Evolutionary conservation across 1,284 basidiomycete genomes (phyloP).

Genomic region (Cryptococcus hybrid): DNA sequence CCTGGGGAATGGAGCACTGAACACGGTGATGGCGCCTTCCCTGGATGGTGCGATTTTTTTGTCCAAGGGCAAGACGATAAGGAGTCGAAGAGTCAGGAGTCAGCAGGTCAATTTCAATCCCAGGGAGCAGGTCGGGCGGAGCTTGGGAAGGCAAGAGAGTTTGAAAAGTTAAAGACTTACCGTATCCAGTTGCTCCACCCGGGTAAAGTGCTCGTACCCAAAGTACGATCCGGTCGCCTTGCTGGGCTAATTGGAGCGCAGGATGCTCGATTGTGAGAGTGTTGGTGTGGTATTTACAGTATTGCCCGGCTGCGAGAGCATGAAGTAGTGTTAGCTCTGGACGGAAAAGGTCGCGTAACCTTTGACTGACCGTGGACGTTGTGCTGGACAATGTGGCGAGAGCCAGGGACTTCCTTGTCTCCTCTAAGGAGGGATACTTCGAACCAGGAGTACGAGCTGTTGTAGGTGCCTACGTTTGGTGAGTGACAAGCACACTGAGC

Average conservation of each 20-base stretch:
- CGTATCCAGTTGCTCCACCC: slow-evolving; percentile 33
- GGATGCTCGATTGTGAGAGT: slow-evolving; percentile 22
- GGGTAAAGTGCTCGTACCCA: slow-evolving; percentile 39
- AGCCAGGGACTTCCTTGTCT: slow-evolving; percentile 30
- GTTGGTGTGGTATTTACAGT: slow-evolving; percentile 32
- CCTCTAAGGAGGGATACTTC: slow-evolving; percentile 36
- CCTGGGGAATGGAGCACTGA: slow-evolving; percentile 17
- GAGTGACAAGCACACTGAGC: neutral
- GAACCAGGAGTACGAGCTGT: slow-evolving; percentile 40
- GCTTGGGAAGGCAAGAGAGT: too few relatives aligned
- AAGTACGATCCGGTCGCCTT: slow-evolving; percentile 39
- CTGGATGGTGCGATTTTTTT: slow-evolving; percentile 6
- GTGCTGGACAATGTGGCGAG: slow-evolving; percentile 28
- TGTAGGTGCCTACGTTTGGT: slow-evolving; percentile 30
- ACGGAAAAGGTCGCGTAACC: neutral
- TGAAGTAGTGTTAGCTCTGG: neutral
- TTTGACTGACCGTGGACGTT: slow-evolving; percentile 38
- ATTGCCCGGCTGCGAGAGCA: slow-evolving; percentile 36
- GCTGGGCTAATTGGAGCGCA: slow-evolving; percentile 19
- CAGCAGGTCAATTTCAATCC: too few relatives aligned
- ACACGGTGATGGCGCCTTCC: slow-evolving; percentile 29
- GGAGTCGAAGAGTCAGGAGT: too few relatives aligned
- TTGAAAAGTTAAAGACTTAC: slow-evolving; percentile 11
- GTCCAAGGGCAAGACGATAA: neutral
- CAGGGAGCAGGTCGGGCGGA: too few relatives aligned